A percentile compares a stretch with the other conserved stretches of the same genome.
Evolutionary conservation across 768 basidiomycete genomes (phyloP).

Genomic region (Calocybe gangraenosa): DNA sequence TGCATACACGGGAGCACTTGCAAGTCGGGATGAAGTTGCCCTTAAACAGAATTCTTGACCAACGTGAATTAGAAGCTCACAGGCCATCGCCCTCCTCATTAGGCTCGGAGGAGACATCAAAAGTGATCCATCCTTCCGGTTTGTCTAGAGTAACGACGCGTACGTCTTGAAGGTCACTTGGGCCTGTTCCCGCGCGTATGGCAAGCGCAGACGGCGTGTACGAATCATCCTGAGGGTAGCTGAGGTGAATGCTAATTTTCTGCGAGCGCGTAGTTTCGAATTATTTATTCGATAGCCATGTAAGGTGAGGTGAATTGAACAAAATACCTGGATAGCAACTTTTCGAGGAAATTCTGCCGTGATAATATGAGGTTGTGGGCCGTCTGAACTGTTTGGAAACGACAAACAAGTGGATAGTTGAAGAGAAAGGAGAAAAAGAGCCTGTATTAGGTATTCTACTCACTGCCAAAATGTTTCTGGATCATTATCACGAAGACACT

Average conservation of each 20-base stretch:
- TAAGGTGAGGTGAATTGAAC: too few species aligned
- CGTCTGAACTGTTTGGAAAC: constrained; percentile 70
- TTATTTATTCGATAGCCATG: not conserved
- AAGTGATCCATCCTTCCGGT: constrained; percentile 92
- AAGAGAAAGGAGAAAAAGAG: not conserved
- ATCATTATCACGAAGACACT: constrained; percentile 85
- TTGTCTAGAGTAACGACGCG: constrained; percentile 80
- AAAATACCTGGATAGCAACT: constrained; percentile 76
- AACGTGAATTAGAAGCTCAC: too few species aligned
- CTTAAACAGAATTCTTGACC: too few species aligned
- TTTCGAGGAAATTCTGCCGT: constrained; percentile 91
- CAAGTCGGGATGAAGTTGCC: too few species aligned
- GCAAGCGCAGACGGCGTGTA: constrained; percentile 93
- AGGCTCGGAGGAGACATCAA: constrained; percentile 77
- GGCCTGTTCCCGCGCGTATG: constrained; percentile 88
- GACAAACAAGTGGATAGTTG: not conserved
- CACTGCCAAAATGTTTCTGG: constrained; percentile 98
- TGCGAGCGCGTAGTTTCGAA: constrained; percentile 25
- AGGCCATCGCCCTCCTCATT: constrained; percentile 76
- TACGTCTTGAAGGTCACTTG: constrained; percentile 90
- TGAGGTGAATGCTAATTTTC: constrained; percentile 86
- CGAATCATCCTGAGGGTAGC: constrained; percentile 85
- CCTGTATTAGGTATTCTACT: constrained; percentile 26
- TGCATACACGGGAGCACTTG: constrained; percentile 81
- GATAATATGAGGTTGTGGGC: constrained; percentile 95